Evolutionary conservation across 257 asterid species (phyloP), one percentile per base, ranked within the genome.

Genomic region (Perilla frutescens): DNA sequence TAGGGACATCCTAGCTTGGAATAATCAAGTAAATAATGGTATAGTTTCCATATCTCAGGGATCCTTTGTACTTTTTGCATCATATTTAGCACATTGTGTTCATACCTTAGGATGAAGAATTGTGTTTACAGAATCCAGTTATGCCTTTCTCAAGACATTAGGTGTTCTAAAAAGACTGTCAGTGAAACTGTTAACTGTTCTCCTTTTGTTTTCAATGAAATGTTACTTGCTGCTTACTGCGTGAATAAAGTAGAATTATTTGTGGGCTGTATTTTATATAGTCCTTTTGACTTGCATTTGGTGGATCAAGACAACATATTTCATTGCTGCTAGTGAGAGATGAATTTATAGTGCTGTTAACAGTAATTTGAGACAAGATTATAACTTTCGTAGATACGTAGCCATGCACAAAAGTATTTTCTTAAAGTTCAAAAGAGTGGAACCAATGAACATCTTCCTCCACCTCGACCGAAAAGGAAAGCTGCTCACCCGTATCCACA

Each of bases 401-500:
- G 98, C 84, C 98, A 93, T 82, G 98, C 98, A 15, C 98, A 93
- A 68, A 93, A 93, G 79, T 93, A 91, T 81, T 93, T 91, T 81
- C 86, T 89, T 66, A 93, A 93, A 79, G 97, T 84, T 56, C 97
- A 93, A 76, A 93, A 91, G 84, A 89, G 96, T 81, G 98, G 98
- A 59, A 77, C 96, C 59, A 86, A 80, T 56, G 97, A 91, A 77
- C 98, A 88, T 87, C 89, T 93, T 75, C 97, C 98, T 62, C 98
- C 98, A 70, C 98, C 98, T 77, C 84, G 97, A 50, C 98, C 98
- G 3, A 93, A 93, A 89, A 85, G 98, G 82, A 93, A 93, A 81
- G 96, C 98, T 44, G 83, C 96, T 56, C 98, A 91, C 82, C 98
- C 98, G 6, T 93, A 93, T 79, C 98, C 98, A 2, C 98, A 91